Evolutionary conservation across 129 eudicot genomes (phyloP), one percentile per base, ranked within the genome.

Genomic region (Heracleum sosnowskyi): DNA sequence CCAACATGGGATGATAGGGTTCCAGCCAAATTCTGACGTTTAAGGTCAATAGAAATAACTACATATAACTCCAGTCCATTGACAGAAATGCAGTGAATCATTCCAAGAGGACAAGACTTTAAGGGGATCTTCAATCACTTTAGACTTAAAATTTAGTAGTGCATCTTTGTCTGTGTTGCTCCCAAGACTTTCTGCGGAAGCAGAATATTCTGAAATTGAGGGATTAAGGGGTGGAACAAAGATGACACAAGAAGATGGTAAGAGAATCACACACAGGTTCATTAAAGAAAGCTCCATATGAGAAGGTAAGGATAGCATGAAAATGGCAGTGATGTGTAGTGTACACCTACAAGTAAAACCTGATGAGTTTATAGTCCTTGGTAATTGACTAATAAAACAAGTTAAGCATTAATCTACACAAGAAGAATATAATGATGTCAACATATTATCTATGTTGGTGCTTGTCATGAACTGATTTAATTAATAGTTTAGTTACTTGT

Each of bases 41-140:
- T 73, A 60, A 83, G 77, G 17, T 33, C 40, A 69, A 83, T 4
- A 34, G 68, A 35, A 49, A 26, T 68, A 18, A 82, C 78, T 79
- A 34, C 89, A 88, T 31, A 37, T 51, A n/a, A 85, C 89, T 0
- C 89, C 84, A 35, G 35, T 42, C 89, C 91, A 85, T 22, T 40
- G 17, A 84, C 91, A 88, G 53, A 85, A 82, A 51, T 75, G 79
- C 24, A 70, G 1, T 5, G 85, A 80, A 24, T 77, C 81, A 63
- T 83, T 83, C 91, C 91, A 88, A 2, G 89, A 81, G 57, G 18
- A 20, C 33, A 88, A 39, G 20, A 82, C 40, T 31, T 75, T 36
- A 29, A 31, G 33, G 16, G 85, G 87, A 51, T 85, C 89, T n/a
- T 78, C 81, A 20, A 76, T 70, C 73, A 85, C 60, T 29, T 71